Evolutionary conservation across 2,329 filamentous ascomycete species (phyloP).

Genomic region (Arthrobotrys sphaeroides): DNA sequence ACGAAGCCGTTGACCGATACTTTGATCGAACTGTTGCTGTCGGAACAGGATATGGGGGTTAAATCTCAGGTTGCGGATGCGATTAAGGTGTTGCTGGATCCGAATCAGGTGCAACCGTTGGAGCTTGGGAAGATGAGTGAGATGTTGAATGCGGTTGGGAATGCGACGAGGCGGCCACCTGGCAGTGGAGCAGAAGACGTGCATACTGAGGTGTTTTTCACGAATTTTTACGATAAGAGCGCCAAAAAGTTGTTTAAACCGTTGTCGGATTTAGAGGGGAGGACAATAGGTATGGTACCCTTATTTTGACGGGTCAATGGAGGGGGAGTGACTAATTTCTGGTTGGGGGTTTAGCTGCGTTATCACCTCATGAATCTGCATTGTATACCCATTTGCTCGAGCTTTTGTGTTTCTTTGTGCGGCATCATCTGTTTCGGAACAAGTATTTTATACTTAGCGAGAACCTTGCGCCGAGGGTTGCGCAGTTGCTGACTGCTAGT

Average conservation of each 20-base stretch:
- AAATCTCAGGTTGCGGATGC: slow-evolving; percentile 96
- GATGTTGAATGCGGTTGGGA: slow-evolving; percentile 55
- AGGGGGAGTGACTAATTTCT: slow-evolving; percentile 31
- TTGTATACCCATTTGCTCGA: slow-evolving; percentile 91
- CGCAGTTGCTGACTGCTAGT: slow-evolving; percentile 80
- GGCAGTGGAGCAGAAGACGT: slow-evolving; percentile 61
- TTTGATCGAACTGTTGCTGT: slow-evolving; percentile 86
- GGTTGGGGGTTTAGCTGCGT: slow-evolving; percentile 66
- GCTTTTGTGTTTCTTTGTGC: slow-evolving; percentile 90
- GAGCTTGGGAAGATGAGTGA: slow-evolving; percentile 69
- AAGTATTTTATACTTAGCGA: slow-evolving; percentile 87
- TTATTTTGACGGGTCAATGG: neutral
- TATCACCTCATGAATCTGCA: slow-evolving; percentile 85
- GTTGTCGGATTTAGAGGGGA: slow-evolving; percentile 78
- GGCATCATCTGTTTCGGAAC: slow-evolving; percentile 84
- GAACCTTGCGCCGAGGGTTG: slow-evolving; percentile 78
- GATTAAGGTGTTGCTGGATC: slow-evolving; percentile 89
- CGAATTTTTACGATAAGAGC: slow-evolving; percentile 87
- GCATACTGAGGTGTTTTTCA: slow-evolving; percentile 85
- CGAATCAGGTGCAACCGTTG: slow-evolving; percentile 70
- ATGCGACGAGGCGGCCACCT: slow-evolving; percentile 39
- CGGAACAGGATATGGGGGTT: slow-evolving; percentile 91
- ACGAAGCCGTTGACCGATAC: slow-evolving; percentile 87
- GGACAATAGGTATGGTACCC: slow-evolving; percentile 65
- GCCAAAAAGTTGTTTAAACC: slow-evolving; percentile 87